These are phyloP conservation scores for Chlamydomonas eustigma DNA, from an alignment of 139 green algal species.

Conservation along the genomic window DNA sequence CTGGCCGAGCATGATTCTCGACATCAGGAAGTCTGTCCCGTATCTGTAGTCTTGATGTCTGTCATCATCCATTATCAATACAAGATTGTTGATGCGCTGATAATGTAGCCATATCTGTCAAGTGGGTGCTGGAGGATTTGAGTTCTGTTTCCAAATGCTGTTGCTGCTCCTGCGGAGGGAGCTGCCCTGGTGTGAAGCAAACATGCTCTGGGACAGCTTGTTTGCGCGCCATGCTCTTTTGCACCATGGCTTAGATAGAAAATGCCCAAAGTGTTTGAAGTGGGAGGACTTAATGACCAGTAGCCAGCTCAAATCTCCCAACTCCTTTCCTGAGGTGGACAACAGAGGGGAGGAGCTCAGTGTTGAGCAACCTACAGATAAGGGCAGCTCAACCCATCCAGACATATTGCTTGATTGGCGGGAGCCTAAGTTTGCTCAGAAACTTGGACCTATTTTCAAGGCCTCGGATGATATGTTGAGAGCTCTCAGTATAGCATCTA, in stretches of 20 bases:
- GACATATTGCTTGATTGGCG: too few relatives aligned
- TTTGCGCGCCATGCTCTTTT: background rate
- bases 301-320: background rate
- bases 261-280: background rate
- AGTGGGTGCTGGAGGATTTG: background rate
- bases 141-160: conserved; percentile 9
- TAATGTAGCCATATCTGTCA: background rate
- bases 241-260: background rate
- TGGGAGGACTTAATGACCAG: background rate
- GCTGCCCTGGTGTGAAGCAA: conserved; percentile 5
- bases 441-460: too few relatives aligned
- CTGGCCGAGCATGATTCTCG: too few relatives aligned
- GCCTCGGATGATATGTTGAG: background rate
- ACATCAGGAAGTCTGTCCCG: too few relatives aligned
- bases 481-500: background rate
- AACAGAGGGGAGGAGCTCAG: background rate
- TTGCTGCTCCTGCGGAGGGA: background rate
- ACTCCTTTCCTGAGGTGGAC: background rate
- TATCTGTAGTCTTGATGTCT: background rate
- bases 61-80: background rate
- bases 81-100: background rate
- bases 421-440: background rate
- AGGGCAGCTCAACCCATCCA: background rate
- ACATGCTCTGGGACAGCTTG: conserved; percentile 14
- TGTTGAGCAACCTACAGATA: background rate